Base-by-base conservation (phyloP, 2,329 filamentous ascomycete genomes). In the Ophidiomyces ophidiicola region DNA sequence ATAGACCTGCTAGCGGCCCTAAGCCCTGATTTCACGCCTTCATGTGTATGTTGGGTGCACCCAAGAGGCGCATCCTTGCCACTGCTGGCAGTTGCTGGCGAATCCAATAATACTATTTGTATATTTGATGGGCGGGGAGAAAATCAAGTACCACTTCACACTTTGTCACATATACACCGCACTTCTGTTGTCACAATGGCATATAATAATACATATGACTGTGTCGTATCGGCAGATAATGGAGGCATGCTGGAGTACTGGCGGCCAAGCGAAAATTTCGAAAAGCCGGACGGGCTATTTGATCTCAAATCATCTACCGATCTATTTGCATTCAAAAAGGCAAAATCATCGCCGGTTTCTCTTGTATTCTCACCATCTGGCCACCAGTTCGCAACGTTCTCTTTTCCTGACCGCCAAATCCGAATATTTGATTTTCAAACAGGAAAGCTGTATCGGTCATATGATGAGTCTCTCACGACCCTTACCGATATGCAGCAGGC, bases 201-300 rank as follows among this genome's bases (percentile, higher is more conserved):
- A 0, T 98, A 86, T 66, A 98, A 96, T 59, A 78, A 85, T 55
- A 65, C 71, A 4, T 94, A 79, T 54, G 80, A 96, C 60, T 98
- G 90, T 54, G 87, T 93, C 1, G 66, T 96, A 5, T 96, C 90
- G 1, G 79, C 79, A 0, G 92, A 98, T 49, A 78, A 88, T 49
- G 75, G 76, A 39, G 88, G 90, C 17, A 96, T 96, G 88, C 58
- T 98, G 6, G 90, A 98, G 60, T 98, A 98, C 63, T 98, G 90
- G 90, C 74, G 75, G 42, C 86, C 90, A 0, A 50, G 55, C 46
- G 78, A 75, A 1, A 77, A 68, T 26, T 94, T 85, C 57, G 85
- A 93, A 53, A 94, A 96, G 60, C 90, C 90, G 0, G 79, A 86
- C 49, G 85, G 76, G 37, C 86, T 98, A 12, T 98, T 93, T 57